A percentile compares a stretch with the other conserved stretches of the same genome.
Evolutionary conservation across 345 rosid genomes (phyloP).

Genomic region (Viola odorata): DNA sequence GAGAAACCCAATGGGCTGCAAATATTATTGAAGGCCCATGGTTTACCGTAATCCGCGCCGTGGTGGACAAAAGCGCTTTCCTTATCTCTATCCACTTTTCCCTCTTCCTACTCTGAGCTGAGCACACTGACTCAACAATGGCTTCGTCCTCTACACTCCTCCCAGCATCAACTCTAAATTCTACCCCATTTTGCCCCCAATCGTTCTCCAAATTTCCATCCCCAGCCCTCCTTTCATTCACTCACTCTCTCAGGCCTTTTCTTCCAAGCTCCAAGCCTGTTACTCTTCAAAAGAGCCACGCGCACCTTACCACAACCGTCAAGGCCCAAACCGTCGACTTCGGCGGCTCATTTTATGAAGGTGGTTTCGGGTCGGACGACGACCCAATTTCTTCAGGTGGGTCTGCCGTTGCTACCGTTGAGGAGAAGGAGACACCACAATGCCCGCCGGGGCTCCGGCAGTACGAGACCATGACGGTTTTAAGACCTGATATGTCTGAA

Average conservation of each 20-base stretch:
- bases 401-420: conserved; percentile 34
- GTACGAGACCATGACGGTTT: conserved; percentile 81
- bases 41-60: neutral
- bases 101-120: neutral
- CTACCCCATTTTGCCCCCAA: conserved; percentile 31
- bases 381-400: conserved; percentile 49
- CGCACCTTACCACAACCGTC: conserved; percentile 14
- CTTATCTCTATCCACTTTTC: conserved; percentile 26
- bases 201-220: conserved; percentile 27
- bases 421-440: conserved; percentile 69
- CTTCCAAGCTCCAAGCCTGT: conserved; percentile 23
- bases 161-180: conserved; percentile 27
- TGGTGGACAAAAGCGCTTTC: conserved; percentile 7
- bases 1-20: neutral
- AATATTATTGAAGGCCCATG: neutral
- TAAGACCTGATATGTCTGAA: conserved; percentile 97
- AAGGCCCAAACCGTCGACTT: conserved; percentile 66
- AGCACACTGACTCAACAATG: conserved; percentile 29
- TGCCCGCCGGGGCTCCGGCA: conserved; percentile 91
- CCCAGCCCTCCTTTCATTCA: conserved; percentile 37
- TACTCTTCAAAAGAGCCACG: conserved; percentile 10
- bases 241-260: conserved; percentile 36
- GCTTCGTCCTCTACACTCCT: conserved; percentile 46
- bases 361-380: conserved; percentile 56
- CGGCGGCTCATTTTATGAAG: conserved; percentile 75